A percentile compares a stretch with the other conserved stretches of the same genome.
Evolutionary conservation across 23 red algal genomes (phyloP).

Genomic region (Gracilaria gracilis): DNA sequence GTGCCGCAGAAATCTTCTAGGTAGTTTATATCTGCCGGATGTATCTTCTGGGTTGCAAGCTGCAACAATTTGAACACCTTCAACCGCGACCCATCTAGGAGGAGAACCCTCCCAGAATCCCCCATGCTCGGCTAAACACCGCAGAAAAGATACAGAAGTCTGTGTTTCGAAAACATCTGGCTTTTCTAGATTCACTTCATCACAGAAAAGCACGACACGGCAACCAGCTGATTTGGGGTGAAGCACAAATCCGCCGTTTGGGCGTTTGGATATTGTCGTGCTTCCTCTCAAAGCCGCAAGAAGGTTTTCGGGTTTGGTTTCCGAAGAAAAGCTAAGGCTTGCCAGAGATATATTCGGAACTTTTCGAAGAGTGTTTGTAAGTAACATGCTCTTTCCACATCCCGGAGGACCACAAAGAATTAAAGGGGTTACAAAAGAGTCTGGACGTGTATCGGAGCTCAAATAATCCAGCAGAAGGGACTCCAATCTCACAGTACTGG

Average conservation of each 20-base stretch:
- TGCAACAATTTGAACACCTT: slow-evolving; percentile 70
- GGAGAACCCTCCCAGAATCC: slow-evolving; percentile 71
- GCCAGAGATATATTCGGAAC: slow-evolving; percentile 57
- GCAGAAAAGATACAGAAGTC: slow-evolving; percentile 39
- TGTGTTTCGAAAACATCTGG: slow-evolving; percentile 73
- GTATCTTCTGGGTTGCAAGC: slow-evolving; percentile 73
- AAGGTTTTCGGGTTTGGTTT: slow-evolving; percentile 57
- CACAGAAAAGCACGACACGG: slow-evolving; percentile 80
- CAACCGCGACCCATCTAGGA: slow-evolving; percentile 50
- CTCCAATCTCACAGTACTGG: slow-evolving; percentile 53
- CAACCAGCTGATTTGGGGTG: slow-evolving; percentile 62
- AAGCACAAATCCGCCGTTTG: slow-evolving; percentile 39
- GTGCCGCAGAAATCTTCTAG: slow-evolving; percentile 55
- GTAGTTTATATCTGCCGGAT: slow-evolving; percentile 58
- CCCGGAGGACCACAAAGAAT: slow-evolving; percentile 77
- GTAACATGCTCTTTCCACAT: slow-evolving; percentile 80
- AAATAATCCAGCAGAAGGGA: slow-evolving; percentile 50
- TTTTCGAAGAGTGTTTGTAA: slow-evolving; percentile 35
- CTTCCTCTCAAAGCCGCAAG: slow-evolving; percentile 40
- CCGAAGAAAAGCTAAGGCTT: slow-evolving; percentile 70
- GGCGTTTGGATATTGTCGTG: slow-evolving; percentile 52
- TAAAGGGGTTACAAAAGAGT: slow-evolving; percentile 3
- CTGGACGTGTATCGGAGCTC: background rate
- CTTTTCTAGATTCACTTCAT: slow-evolving; percentile 76
- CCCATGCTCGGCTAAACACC: slow-evolving; percentile 50